These are phyloP conservation scores for Azolla pinnata DNA, from an alignment of 75 land plant genomes.

Conservation along the genomic window DNA sequence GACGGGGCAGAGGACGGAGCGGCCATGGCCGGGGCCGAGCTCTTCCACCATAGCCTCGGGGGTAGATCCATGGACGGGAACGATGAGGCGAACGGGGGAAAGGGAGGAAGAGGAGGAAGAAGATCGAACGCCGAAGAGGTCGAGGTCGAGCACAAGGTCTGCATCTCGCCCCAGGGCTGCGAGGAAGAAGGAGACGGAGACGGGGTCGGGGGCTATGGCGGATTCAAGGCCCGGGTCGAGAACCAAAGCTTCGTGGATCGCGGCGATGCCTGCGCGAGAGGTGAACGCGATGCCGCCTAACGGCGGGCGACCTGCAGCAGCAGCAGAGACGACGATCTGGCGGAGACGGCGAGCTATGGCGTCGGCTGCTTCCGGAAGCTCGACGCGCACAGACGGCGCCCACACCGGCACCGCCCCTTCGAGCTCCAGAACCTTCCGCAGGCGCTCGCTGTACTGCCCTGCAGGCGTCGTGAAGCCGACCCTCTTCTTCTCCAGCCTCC, in stretches of 20 bases:
- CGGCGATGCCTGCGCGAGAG: slow-evolving; percentile 43
- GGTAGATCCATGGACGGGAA: no score
- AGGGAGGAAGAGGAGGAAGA: slow-evolving; percentile 45
- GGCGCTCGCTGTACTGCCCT: slow-evolving; percentile 30
- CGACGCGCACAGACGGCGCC: slow-evolving; percentile 45
- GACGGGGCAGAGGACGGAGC: slow-evolving; percentile 50
- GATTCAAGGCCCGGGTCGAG: slow-evolving; percentile 4
- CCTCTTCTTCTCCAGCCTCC: background rate
- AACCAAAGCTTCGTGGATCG: slow-evolving; percentile 26
- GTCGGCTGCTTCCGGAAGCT: slow-evolving; percentile 25
- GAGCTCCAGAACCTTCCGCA: slow-evolving; percentile 19
- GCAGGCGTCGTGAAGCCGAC: slow-evolving; percentile 60
- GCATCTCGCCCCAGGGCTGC: slow-evolving; percentile 60
- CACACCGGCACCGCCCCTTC: slow-evolving; percentile 36
- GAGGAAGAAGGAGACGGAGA: slow-evolving; percentile 30
- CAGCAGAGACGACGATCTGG: background rate
- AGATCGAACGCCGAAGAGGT: slow-evolving; percentile 23
- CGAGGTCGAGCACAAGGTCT: slow-evolving; percentile 27
- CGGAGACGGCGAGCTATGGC: slow-evolving; percentile 16
- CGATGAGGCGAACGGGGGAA: no score
- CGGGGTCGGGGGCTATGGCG: slow-evolving; percentile 11
- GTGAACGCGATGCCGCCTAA: slow-evolving; percentile 63
- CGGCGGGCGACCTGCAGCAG: slow-evolving; percentile 2
- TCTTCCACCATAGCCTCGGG: slow-evolving; percentile 41
- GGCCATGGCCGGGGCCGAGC: slow-evolving; percentile 41